Conservation (phyloP, 352 stramenopile species). For the Blastocystis sp. region DNA sequence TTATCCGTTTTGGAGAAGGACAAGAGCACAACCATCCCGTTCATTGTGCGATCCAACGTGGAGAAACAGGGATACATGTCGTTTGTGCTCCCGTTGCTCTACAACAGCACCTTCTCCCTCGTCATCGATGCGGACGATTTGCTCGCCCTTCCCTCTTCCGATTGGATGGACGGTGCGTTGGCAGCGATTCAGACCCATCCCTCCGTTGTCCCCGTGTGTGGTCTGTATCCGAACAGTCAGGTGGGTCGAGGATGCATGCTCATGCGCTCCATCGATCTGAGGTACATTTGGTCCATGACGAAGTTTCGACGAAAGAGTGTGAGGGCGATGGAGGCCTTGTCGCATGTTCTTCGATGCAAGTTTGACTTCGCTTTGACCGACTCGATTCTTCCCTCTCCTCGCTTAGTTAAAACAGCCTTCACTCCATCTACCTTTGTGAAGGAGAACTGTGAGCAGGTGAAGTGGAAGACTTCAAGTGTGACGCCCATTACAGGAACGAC, state of each 20-base stretch:
- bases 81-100: not conserved
- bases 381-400: not conserved
- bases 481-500: not conserved
- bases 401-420: not conserved
- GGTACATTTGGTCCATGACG: conserved; percentile 13
- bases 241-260: conserved; percentile 11
- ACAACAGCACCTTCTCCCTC: not conserved
- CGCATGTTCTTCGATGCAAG: conserved; percentile 2
- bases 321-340: conserved; percentile 1
- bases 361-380: not conserved
- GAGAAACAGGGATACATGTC: not conserved
- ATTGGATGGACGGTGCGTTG: not conserved
- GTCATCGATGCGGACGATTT: not conserved
- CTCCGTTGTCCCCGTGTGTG: not conserved
- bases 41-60: not conserved
- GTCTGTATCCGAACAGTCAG: not conserved
- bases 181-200: not conserved
- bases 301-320: not conserved
- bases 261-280: conserved; percentile 5
- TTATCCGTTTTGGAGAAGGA: not conserved
- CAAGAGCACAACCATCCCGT: not conserved
- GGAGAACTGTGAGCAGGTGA: not conserved
- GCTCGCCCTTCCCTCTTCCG: not conserved
- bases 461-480: not conserved
- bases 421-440: not conserved